phyloP scores from a whole-genome alignment of 306 rosid species.

The Vigna mungo region DNA sequence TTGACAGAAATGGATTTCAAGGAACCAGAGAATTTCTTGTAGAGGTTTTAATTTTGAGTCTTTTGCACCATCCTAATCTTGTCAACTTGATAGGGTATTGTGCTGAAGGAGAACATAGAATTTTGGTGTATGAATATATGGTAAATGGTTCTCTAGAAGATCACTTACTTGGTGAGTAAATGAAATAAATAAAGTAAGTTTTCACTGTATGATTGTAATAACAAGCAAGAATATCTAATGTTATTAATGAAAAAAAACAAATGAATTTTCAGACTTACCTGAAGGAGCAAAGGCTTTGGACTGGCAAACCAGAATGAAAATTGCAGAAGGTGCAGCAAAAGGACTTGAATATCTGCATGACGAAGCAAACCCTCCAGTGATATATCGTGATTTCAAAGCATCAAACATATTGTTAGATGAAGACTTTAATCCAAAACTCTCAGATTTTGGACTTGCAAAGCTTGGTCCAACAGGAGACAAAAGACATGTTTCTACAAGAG shows the following conservation, averaged over 20 bases:
- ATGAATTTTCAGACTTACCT: slow-evolving; percentile 53
- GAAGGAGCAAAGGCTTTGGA: slow-evolving; percentile 59
- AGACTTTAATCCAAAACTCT: slow-evolving; percentile 75
- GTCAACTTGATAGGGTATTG: slow-evolving; percentile 92
- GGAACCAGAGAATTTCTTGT: slow-evolving; percentile 93
- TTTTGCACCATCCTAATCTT: slow-evolving; percentile 82
- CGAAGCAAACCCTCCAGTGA: slow-evolving; percentile 79
- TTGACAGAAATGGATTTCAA: slow-evolving; percentile 96
- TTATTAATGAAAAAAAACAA: too few species aligned
- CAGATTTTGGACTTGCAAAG: slow-evolving; percentile 94
- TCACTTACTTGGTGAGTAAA: slow-evolving; percentile 77
- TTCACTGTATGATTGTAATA: too few species aligned
- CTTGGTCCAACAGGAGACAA: slow-evolving; percentile 80
- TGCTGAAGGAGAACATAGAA: slow-evolving; percentile 87
- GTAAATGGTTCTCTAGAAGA: slow-evolving; percentile 81
- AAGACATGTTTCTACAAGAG: slow-evolving; percentile 86
- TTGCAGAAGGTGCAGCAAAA: slow-evolving; percentile 87
- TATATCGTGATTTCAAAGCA: slow-evolving; percentile 90
- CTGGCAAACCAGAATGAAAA: slow-evolving; percentile 81
- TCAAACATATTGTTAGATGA: slow-evolving; percentile 81
- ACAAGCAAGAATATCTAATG: too few species aligned
- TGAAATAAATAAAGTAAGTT: too few species aligned
- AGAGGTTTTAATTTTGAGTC: slow-evolving; percentile 92
- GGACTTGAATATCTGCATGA: slow-evolving; percentile 89
- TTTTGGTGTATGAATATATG: slow-evolving; percentile 90